Percentiles rank a stretch among this genome's conserved stretches.
Evolutionary conservation across 169 alveolate genomes (phyloP).

Genomic region (Sarcocystis neurona): DNA sequence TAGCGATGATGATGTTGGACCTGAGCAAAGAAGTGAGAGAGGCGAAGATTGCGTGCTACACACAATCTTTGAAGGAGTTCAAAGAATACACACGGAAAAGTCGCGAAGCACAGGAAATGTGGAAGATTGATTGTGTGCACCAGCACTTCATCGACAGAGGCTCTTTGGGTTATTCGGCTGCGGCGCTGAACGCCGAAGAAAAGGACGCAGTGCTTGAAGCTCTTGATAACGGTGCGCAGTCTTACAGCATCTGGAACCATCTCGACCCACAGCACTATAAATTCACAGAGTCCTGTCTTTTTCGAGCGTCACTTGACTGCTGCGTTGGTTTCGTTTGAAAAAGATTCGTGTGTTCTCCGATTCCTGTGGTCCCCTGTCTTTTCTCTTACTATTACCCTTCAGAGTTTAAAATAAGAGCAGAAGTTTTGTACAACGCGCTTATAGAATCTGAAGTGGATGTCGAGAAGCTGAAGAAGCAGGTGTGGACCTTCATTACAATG

Average conservation of each 20-base stretch:
- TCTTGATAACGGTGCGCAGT: not conserved
- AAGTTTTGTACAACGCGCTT: too few species aligned
- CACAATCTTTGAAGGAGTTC: conserved; percentile 1
- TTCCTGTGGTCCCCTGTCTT: too few species aligned
- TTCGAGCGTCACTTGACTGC: too few species aligned
- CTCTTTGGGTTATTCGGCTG: conserved; percentile 19
- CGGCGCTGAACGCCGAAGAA: not conserved
- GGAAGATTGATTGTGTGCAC: conserved; percentile 13
- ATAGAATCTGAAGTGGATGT: not conserved
- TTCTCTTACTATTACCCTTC: too few species aligned
- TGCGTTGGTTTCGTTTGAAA: too few species aligned
- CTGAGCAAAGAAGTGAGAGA: not conserved
- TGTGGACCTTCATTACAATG: not conserved
- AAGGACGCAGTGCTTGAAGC: not conserved
- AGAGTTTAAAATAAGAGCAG: too few species aligned
- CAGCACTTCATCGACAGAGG: not conserved
- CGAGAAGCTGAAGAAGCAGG: conserved; percentile 22
- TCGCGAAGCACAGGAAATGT: conserved; percentile 33
- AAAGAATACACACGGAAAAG: not conserved
- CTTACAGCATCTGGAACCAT: too few species aligned
- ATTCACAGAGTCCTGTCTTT: too few species aligned
- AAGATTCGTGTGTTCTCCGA: too few species aligned
- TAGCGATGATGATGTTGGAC: not conserved
- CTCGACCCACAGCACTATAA: too few species aligned
- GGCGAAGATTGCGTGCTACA: conserved; percentile 21